Base-by-base conservation (phyloP, 2,329 filamentous ascomycete genomes). In the Amphichorda felina region DNA sequence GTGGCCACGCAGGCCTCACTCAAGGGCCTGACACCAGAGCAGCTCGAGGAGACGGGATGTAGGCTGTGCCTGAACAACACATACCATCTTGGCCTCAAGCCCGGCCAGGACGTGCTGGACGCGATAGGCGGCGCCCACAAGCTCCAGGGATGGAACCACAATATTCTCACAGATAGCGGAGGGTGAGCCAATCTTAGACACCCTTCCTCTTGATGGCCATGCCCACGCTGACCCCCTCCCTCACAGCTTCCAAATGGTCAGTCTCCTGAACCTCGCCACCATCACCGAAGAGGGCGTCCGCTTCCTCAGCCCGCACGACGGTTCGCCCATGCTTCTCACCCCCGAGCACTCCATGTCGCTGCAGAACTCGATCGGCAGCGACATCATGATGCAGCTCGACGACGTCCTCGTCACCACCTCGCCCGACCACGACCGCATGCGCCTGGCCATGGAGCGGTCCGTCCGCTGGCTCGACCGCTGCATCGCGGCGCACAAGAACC, bases 301-400 rank as follows among this genome's bases (percentile, higher is more conserved):
- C 35, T 98, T 98, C 53, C 70, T 94, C n/a, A 93, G 84, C 46
- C 93, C 91, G 0, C 91, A 98, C 54, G 91, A 96, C 63, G 87
- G 88, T 24, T 79, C 78, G 3, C 89, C 89, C 7, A 96, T 98
- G 91, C 77, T 98, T 9, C 76, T 98, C 32, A 98, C 91, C 0
- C 91, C 91, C 0, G 93, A 98, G 57, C 89, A 96, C 63, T 96
- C 91, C 1, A 95, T 98, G 48, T 81, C 79, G 9, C 70, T 98
- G 4, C 91, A 98, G 56, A 96, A 98, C 59, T 89, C 82, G 37
- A 98, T 98, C 50, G 91, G 91, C 43, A 94, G 86, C 43, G 91
- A 98, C 60, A 96, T 98, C 48, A 95, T 96, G 45, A 98, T 98
- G 93, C 93, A 98, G 60, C 77, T 98, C 4, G 91, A 98, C 65